phyloP scores from a whole-genome alignment of 2,329 filamentous ascomycete genomes.

The Tolypocladium tundrense region DNA sequence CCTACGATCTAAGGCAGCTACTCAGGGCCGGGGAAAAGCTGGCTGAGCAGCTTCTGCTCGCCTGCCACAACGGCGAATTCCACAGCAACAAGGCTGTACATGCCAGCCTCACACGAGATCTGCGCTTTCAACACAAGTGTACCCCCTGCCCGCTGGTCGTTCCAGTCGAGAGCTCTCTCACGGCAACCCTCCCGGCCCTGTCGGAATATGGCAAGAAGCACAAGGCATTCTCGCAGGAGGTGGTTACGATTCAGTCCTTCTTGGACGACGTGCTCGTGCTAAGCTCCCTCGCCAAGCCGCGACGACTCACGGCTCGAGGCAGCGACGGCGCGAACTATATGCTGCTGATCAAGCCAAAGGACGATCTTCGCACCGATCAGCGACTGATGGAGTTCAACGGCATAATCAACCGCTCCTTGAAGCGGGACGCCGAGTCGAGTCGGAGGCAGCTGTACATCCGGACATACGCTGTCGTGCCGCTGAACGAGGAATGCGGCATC shows the following conservation, averaged over 20 bases:
- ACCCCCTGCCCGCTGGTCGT: conserved; percentile 81
- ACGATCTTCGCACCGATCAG: conserved; percentile 94
- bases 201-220: conserved; percentile 67
- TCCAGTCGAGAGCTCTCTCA: conserved; percentile 76
- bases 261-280: conserved; percentile 82
- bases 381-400: conserved; percentile 98
- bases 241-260: conserved; percentile 73
- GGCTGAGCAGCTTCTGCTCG: conserved; percentile 67
- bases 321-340: conserved; percentile 84
- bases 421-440: conserved; percentile 82
- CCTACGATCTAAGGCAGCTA: conserved; percentile 56
- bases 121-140: conserved; percentile 75
- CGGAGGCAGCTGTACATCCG: conserved; percentile 88
- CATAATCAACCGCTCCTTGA: conserved; percentile 92
- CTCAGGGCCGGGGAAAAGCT: conserved; percentile 73
- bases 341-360: conserved; percentile 93
- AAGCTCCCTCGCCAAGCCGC: conserved; percentile 83
- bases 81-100: conserved; percentile 54
- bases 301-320: conserved; percentile 78
- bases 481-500: conserved; percentile 95
- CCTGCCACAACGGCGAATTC: conserved; percentile 69
- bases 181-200: conserved; percentile 65
- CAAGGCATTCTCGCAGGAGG: conserved; percentile 77
- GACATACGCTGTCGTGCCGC: conserved; percentile 90
- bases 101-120: conserved; percentile 66